These are phyloP conservation scores for Phytophthora aleatoria DNA, from an alignment of 352 stramenopile species.

Conservation along the genomic window DNA sequence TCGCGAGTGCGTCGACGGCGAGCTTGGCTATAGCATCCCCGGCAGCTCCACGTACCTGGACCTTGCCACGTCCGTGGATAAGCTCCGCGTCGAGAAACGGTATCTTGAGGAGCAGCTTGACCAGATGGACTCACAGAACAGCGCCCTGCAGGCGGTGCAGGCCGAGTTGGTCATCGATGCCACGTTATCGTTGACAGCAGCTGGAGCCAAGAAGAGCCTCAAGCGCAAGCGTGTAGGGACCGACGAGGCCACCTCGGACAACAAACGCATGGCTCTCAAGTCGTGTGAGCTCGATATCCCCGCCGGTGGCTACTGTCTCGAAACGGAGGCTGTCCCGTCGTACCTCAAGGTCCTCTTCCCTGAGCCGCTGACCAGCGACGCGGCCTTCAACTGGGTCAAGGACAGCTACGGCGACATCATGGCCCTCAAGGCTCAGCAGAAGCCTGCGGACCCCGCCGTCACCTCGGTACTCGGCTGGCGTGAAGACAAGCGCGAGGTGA, in stretches of 20 bases:
- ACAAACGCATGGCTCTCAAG: constrained; percentile 17
- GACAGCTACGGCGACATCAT: constrained; percentile 54
- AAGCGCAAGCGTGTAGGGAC: constrained; percentile 42
- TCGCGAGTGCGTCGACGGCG: constrained; percentile 19
- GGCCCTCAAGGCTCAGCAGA: constrained; percentile 37
- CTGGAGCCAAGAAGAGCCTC: constrained; percentile 23
- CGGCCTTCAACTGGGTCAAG: constrained; percentile 55
- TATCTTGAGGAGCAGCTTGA: constrained; percentile 53
- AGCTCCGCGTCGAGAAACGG: constrained; percentile 44
- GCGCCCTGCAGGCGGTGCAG: constrained; percentile 45
- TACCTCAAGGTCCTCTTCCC: constrained; percentile 48
- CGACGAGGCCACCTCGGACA: constrained; percentile 16
- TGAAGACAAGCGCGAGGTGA: constrained; percentile 34
- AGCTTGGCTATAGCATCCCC: constrained; percentile 28
- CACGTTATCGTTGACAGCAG: constrained; percentile 9
- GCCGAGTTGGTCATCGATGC: constrained; percentile 34
- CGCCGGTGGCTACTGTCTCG: constrained; percentile 40
- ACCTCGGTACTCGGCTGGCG: constrained; percentile 40
- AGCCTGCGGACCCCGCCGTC: constrained; percentile 2
- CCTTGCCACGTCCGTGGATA: constrained; percentile 31
- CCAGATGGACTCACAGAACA: constrained; percentile 50
- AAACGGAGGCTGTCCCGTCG: constrained; percentile 43
- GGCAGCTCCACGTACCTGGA: constrained; percentile 44
- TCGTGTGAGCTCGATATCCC: constrained; percentile 20
- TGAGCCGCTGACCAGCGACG: constrained; percentile 38